phyloP scores from a whole-genome alignment of 1,284 basidiomycete species.

The Apiotrichum sp. region DNA sequence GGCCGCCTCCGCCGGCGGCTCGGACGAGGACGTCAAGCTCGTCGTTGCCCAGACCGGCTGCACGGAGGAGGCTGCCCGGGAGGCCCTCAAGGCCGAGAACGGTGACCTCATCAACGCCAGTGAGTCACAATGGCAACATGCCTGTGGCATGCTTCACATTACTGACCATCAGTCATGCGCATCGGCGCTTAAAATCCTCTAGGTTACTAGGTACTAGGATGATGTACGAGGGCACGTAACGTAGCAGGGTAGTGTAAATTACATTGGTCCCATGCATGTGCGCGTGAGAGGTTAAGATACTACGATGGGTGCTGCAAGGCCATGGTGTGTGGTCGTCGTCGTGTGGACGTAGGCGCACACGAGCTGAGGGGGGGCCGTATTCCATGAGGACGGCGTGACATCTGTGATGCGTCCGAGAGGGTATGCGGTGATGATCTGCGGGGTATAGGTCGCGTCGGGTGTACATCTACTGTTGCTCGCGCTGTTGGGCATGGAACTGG shows the following conservation, averaged over 20 bases:
- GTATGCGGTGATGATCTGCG: background rate
- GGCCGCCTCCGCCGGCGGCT: slow-evolving; percentile 54
- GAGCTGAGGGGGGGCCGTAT: background rate
- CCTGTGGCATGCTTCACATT: too few species aligned
- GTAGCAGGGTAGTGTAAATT: slow-evolving; percentile 12
- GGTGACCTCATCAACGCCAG: slow-evolving; percentile 92
- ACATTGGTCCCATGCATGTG: slow-evolving; percentile 21
- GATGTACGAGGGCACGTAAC: slow-evolving; percentile 4
- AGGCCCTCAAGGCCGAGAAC: slow-evolving; percentile 79
- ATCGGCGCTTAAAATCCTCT: slow-evolving; percentile 20
- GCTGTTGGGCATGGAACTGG: slow-evolving; percentile 44
- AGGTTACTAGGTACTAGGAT: background rate
- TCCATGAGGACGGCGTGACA: too few species aligned
- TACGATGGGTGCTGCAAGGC: background rate
- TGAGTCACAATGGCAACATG: slow-evolving; percentile 51
- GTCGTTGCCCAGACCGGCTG: slow-evolving; percentile 78
- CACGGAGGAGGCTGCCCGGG: slow-evolving; percentile 79
- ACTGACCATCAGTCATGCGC: slow-evolving; percentile 23
- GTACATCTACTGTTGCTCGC: slow-evolving; percentile 11
- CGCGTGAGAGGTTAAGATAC: slow-evolving; percentile 12
- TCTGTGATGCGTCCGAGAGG: background rate
- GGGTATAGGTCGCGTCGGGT: background rate
- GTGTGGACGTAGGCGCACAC: background rate
- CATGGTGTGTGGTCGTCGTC: background rate
- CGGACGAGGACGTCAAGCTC: slow-evolving; percentile 90